Base-by-base conservation (phyloP, 371 early-diverging fungal genomes). In the Thermomucor indicae-seudaticae region DNA sequence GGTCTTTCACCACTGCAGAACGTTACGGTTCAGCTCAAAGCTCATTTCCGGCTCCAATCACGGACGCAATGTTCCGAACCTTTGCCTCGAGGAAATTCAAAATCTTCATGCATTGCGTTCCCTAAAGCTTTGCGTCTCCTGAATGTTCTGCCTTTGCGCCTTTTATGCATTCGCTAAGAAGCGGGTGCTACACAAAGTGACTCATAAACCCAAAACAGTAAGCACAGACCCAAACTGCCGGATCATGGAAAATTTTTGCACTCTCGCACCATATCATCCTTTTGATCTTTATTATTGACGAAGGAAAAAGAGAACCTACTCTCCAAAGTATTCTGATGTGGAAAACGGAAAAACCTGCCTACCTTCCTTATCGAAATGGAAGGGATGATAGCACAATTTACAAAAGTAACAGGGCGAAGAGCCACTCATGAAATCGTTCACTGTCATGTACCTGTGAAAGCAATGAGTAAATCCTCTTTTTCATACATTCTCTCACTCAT, bases 361-460 rank as follows among this genome's bases (percentile, higher is more conserved):
- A 8, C 75, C 79, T n/a, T 80, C 57, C n/a, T 38, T 50, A 47
- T 81, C 78, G 53, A 79, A 85, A 62, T 90, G 92, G 65, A 91
- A 89, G 5, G 67, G 70, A 20, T 70, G 56, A 48, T 81, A 91
- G 67, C 92, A 91, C 23, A 64, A 64, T 47, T 80, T 75, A 53
- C 92, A 91, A 67, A 88, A 91, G 58, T 81, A 85, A 45, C 83
- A 81, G 1, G 90, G 89, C n/a, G 83, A 81, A 49, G 76, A 73
- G 7, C 89, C 89, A 47, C 82, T 78, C 31, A 81, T 64, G 37
- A 83, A 66, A 65, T 91, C 90, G 49, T 85, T 79, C 17, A 73
- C 52, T 11, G 91, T 88, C 11, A 88, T 73, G 46, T 68, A 82
- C 23, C 71, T 74, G n/a, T 28, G 3, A 10, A 28, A 25, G 31